A percentile compares a stretch with the other conserved stretches of the same genome.
Conservation (phyloP, 805 yeast species). For the Yarrowia sp. region DNA sequence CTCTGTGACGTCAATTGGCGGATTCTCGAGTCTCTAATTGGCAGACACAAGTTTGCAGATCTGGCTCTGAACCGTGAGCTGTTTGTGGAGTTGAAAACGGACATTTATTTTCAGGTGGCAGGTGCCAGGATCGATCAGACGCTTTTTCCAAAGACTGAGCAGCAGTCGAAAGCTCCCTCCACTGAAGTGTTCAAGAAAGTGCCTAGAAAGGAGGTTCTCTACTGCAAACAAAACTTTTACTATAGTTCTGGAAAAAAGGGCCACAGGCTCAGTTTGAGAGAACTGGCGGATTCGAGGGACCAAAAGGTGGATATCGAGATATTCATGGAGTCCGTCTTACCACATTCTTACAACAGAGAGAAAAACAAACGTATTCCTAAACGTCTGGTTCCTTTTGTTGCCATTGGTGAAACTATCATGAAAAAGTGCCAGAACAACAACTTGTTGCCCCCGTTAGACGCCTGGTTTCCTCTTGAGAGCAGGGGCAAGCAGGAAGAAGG, state of each 20-base stretch:
- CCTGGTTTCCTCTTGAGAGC: constrained; percentile 8
- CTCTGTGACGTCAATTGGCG: constrained; percentile 10
- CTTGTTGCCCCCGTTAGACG: background rate
- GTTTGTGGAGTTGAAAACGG: background rate
- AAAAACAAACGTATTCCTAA: background rate
- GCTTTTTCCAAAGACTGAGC: too few relatives aligned
- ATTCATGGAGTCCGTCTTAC: background rate
- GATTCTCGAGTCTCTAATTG: background rate
- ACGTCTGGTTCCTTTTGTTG: background rate
- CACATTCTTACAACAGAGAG: background rate
- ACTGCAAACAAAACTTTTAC: constrained; percentile 2
- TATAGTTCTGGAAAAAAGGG: background rate
- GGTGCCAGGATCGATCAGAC: background rate
- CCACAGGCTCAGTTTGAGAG: background rate
- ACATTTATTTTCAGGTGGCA: constrained; percentile 1
- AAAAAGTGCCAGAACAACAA: background rate
- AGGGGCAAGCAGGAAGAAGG: background rate
- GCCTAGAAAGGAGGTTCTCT: background rate
- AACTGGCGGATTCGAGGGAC: background rate
- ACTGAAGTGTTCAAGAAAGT: background rate
- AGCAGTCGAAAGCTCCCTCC: background rate
- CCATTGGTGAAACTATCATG: background rate
- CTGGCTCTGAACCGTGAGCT: background rate
- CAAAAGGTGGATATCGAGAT: background rate
- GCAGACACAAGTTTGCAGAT: background rate